These are phyloP conservation scores for Conticribra weissflogii DNA, from an alignment of 108 stramenopile genomes.

Conservation along the genomic window DNA sequence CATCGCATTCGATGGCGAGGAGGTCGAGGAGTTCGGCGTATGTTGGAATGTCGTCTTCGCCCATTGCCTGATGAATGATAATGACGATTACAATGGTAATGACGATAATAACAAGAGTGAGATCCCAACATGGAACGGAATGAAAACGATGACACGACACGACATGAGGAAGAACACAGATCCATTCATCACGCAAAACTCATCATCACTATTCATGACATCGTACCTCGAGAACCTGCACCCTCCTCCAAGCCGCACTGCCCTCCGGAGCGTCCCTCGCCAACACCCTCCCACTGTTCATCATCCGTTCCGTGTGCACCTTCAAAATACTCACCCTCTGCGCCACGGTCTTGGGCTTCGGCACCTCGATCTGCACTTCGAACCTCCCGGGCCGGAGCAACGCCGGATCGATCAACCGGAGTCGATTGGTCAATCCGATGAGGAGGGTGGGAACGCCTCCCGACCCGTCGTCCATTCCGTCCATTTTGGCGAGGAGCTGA, in stretches of 20 bases:
- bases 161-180: no score
- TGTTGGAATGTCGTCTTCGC: slow-evolving; percentile 31
- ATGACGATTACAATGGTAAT: neutral
- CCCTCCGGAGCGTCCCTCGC: slow-evolving; percentile 72
- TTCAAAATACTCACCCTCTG: slow-evolving; percentile 78
- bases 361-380: slow-evolving; percentile 88
- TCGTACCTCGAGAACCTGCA: slow-evolving; percentile 6
- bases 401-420: slow-evolving; percentile 86
- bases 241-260: slow-evolving; percentile 44
- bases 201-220: neutral
- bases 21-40: slow-evolving; percentile 64
- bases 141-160: no score
- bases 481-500: slow-evolving; percentile 92
- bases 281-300: slow-evolving; percentile 70
- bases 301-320: slow-evolving; percentile 80
- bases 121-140: slow-evolving; percentile 14
- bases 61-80: neutral
- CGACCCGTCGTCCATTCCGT: slow-evolving; percentile 87
- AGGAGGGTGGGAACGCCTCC: slow-evolving; percentile 90
- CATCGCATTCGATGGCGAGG: slow-evolving; percentile 72
- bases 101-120: no score
- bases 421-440: slow-evolving; percentile 93
- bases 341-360: slow-evolving; percentile 70
- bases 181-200: no score
- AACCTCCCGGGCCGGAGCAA: slow-evolving; percentile 84